These are phyloP conservation scores for Xanthoconium stramineum DNA, from an alignment of 768 basidiomycete species.

Conservation along the genomic window DNA sequence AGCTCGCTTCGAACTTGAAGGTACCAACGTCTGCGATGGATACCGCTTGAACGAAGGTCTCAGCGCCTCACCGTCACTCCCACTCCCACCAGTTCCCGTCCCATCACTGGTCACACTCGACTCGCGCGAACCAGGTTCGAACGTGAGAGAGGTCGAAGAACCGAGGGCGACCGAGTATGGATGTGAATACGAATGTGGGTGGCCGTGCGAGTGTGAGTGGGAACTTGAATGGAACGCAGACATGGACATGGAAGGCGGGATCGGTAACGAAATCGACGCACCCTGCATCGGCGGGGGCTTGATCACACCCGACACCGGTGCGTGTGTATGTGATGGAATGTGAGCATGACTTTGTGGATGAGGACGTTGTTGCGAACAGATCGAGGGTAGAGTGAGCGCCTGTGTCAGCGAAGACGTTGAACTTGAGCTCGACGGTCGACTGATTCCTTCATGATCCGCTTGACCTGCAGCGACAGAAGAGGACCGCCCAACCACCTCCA, in stretches of 20 bases:
- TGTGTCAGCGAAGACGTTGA: constrained; percentile 40
- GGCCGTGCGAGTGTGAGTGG: not conserved
- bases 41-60: constrained; percentile 72
- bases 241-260: constrained; percentile 23
- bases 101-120: constrained; percentile 33
- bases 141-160: constrained; percentile 13
- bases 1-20: constrained; percentile 52
- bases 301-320: constrained; percentile 2
- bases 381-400: constrained; percentile 33
- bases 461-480: constrained; percentile 2
- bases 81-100: constrained; percentile 30
- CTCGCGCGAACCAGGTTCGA: constrained; percentile 25
- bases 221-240: constrained; percentile 9
- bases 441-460: constrained; percentile 22
- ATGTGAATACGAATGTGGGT: not conserved
- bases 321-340: not conserved
- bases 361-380: constrained; percentile 3
- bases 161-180: constrained; percentile 4
- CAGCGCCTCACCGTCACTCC: constrained; percentile 30
- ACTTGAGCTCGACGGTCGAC: constrained; percentile 38
- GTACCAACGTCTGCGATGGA: constrained; percentile 70
- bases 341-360: not conserved
- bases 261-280: constrained; percentile 33
- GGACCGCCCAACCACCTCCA: not conserved
- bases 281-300: constrained; percentile 29